phyloP scores from a whole-genome alignment of 2,329 filamentous ascomycete species.

The Sclerotinia nivalis region DNA sequence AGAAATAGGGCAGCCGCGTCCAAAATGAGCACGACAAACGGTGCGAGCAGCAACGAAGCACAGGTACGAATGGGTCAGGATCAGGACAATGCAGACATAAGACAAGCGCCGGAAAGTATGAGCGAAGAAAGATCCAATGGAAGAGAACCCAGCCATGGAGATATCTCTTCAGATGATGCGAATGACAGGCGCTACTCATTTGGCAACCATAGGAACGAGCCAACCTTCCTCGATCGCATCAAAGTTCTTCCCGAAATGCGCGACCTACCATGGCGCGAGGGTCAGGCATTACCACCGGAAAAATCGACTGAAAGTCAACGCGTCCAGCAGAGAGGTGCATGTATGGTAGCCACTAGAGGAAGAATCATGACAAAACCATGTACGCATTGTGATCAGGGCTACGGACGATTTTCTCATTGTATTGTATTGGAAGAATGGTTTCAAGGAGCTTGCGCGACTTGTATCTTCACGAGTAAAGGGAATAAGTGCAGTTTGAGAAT shows the following conservation, averaged over 20 bases:
- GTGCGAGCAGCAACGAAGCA: not conserved
- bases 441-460: conserved; percentile 36
- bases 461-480: conserved; percentile 36
- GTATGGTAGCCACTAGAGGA: conserved; percentile 33
- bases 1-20: not conserved
- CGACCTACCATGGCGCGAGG: conserved; percentile 35
- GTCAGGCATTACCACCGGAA: conserved; percentile 34
- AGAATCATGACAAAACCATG: conserved; percentile 28
- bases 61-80: not conserved
- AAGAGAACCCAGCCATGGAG: conserved; percentile 9
- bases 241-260: conserved; percentile 31
- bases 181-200: conserved; percentile 8
- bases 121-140: conserved; percentile 9
- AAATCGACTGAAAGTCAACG: conserved; percentile 33
- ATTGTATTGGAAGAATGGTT: conserved; percentile 35
- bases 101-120: not conserved
- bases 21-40: not conserved
- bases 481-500: conserved; percentile 36
- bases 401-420: conserved; percentile 35
- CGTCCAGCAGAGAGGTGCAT: conserved; percentile 34
- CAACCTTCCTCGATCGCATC: conserved; percentile 22
- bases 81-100: not conserved
- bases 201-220: conserved; percentile 10
- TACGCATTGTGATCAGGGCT: conserved; percentile 32
- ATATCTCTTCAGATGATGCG: not conserved